phyloP scores from a whole-genome alignment of 768 basidiomycete genomes.

The Hemileccinum rubropunctum region DNA sequence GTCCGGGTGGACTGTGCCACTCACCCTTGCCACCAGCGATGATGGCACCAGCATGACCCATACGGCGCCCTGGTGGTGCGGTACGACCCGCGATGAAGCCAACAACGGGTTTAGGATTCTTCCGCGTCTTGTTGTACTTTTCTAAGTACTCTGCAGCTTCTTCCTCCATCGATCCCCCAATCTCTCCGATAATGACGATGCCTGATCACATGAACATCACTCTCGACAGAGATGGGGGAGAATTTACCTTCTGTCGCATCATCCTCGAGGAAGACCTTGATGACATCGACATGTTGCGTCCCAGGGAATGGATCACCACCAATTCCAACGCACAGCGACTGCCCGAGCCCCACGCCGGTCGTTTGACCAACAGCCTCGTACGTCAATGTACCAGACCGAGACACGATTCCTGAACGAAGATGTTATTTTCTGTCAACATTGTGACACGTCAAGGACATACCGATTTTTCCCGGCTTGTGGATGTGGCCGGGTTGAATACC shows the following conservation, averaged over 20 bases:
- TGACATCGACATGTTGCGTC: constrained; percentile 91
- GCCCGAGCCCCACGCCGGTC: constrained; percentile 92
- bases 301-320: constrained; percentile 98
- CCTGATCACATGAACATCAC: constrained; percentile 42
- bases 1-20: constrained; percentile 4
- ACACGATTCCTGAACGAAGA: constrained; percentile 71
- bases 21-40: constrained; percentile 95
- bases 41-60: constrained; percentile 98
- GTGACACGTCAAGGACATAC: constrained; percentile 39
- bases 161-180: constrained; percentile 99
- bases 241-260: constrained; percentile 83
- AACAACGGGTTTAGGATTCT: constrained; percentile 90
- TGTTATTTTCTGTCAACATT: background rate
- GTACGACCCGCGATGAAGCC: constrained; percentile 98
- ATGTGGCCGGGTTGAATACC: constrained; percentile 98
- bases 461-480: constrained; percentile 94
- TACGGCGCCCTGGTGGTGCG: constrained; percentile 95
- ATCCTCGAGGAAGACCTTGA: constrained; percentile 95
- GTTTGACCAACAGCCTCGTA: constrained; percentile 99
- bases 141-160: constrained; percentile 97
- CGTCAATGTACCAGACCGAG: constrained; percentile 92
- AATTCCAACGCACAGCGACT: constrained; percentile 95
- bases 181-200: constrained; percentile 98
- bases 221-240: background rate
- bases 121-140: constrained; percentile 85